Percentiles rank a stretch among this genome's conserved stretches.
Conservation (phyloP, 768 basidiomycete genomes). For the Mycena galopus region DNA sequence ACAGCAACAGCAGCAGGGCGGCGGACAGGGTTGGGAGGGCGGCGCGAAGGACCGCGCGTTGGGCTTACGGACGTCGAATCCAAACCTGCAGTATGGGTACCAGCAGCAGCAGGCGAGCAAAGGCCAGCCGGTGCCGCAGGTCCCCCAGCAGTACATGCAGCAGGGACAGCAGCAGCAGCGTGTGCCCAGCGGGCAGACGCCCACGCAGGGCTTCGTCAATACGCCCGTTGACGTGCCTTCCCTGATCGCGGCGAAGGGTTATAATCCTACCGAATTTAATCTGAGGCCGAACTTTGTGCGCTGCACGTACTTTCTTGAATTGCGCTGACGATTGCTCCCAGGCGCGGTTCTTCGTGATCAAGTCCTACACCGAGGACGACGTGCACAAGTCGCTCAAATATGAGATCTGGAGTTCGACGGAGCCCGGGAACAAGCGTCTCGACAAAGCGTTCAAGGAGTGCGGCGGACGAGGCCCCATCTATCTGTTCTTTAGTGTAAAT, state of each 20-base stretch:
- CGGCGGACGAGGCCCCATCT: constrained; percentile 93
- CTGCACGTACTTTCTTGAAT: constrained; percentile 26
- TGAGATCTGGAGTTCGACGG: constrained; percentile 98
- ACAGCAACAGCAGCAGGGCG: constrained; percentile 42
- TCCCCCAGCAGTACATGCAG: constrained; percentile 77
- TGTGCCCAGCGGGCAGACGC: constrained; percentile 53
- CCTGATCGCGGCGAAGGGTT: constrained; percentile 90
- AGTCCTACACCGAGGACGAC: constrained; percentile 98
- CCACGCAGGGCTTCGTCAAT: constrained; percentile 57
- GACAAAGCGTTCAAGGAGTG: constrained; percentile 98
- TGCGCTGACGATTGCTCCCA: constrained; percentile 40
- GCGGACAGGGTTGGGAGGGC: constrained; percentile 45
- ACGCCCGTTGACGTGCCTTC: constrained; percentile 88
- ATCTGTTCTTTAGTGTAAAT: constrained; percentile 98
- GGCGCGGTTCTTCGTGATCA: constrained; percentile 98
- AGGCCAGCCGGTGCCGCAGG: constrained; percentile 75
- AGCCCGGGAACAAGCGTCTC: constrained; percentile 96
- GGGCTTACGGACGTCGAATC: constrained; percentile 71
- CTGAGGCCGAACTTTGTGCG: constrained; percentile 82
- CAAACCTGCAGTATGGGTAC: constrained; percentile 76
- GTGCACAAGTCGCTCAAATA: constrained; percentile 98
- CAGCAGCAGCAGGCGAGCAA: constrained; percentile 59
- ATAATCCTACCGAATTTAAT: constrained; percentile 91
- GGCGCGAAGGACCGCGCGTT: constrained; percentile 40
- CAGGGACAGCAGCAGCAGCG: constrained; percentile 37